Evolutionary conservation across 306 rosid species (phyloP).

Genomic region (Prunus mume): DNA sequence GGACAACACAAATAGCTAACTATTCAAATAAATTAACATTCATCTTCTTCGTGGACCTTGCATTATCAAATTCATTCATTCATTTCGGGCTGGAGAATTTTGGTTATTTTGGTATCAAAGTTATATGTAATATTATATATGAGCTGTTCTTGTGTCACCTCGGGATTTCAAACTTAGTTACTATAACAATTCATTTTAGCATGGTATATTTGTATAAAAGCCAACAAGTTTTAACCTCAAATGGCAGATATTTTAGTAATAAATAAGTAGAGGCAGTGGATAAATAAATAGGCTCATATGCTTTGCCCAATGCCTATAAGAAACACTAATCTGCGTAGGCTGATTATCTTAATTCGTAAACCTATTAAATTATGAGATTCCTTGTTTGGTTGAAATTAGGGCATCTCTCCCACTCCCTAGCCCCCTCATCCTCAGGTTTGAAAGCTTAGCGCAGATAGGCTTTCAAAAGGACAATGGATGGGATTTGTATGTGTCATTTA

Average conservation of each 20-base stretch:
- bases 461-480: constrained; percentile 9
- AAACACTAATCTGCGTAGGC: not conserved
- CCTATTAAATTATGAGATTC: constrained; percentile 1
- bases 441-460: not conserved
- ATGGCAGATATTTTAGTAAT: too few species aligned
- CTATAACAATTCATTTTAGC: not conserved
- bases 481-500: constrained; percentile 41
- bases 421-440: not conserved
- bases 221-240: constrained; percentile 2
- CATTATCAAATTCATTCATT: constrained; percentile 29
- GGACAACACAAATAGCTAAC: not conserved
- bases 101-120: constrained; percentile 36
- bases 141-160: constrained; percentile 10
- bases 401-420: not conserved
- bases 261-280: not conserved
- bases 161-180: constrained; percentile 28
- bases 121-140: constrained; percentile 9
- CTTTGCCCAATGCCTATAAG: not conserved
- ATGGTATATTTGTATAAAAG: not conserved
- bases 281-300: not conserved
- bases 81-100: constrained; percentile 41
- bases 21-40: not conserved
- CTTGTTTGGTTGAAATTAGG: constrained; percentile 2
- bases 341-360: not conserved
- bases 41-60: constrained; percentile 40